Evolutionary conservation across 495 filamentous ascomycete species (phyloP).

Genomic region (Lasiosphaeriaceae sp.): DNA sequence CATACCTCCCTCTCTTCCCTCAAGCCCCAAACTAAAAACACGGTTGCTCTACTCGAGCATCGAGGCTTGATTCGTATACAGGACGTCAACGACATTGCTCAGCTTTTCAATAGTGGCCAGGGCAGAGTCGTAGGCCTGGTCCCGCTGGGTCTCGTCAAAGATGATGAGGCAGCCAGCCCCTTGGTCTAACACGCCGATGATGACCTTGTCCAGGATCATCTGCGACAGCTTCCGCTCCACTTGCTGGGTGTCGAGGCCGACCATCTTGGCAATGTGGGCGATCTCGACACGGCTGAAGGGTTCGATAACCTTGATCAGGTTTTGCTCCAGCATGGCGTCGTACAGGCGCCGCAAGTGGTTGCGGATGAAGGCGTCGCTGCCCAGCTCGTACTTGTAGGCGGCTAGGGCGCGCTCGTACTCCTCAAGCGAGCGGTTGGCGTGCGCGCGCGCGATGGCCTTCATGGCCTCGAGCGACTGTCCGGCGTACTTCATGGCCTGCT

Average conservation of each 20-base stretch:
- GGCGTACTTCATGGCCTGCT: constrained; percentile 94
- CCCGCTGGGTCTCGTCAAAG: constrained; percentile 88
- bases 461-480: constrained; percentile 93
- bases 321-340: constrained; percentile 98
- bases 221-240: constrained; percentile 96
- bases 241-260: constrained; percentile 91
- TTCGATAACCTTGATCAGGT: constrained; percentile 98
- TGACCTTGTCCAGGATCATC: constrained; percentile 99
- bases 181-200: constrained; percentile 95
- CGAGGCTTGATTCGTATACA: constrained; percentile 97
- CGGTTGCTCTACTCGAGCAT: constrained; percentile 67
- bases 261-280: constrained; percentile 92
- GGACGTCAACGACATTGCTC: constrained; percentile 92
- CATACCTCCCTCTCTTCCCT: background rate
- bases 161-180: constrained; percentile 96
- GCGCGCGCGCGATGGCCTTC: constrained; percentile 95
- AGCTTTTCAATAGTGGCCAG: constrained; percentile 95
- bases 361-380: constrained; percentile 88
- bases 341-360: constrained; percentile 92
- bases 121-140: constrained; percentile 91
- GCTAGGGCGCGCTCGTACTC: constrained; percentile 92
- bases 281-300: constrained; percentile 96
- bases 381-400: constrained; percentile 85
- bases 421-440: constrained; percentile 88
- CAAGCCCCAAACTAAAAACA: background rate